Conservation (phyloP, 768 basidiomycete species). For the Xerocomellus dryophilus region DNA sequence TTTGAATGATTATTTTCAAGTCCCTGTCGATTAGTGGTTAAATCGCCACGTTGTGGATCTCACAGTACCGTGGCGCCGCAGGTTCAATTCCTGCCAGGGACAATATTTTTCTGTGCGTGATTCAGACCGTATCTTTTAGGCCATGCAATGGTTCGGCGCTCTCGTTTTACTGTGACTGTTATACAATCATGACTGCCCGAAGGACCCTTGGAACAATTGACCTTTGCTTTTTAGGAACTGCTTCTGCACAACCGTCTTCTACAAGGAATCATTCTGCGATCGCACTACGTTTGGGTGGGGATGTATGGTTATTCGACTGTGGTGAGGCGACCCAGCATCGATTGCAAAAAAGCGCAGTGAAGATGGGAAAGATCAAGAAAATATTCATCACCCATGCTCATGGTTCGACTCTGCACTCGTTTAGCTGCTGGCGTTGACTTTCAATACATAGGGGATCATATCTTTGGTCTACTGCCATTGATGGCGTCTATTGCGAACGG, state of each 20-base stretch:
- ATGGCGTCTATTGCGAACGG: conserved; percentile 72
- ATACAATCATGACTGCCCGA: conserved; percentile 17
- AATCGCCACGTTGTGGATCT: conserved; percentile 41
- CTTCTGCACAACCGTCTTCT: conserved; percentile 75
- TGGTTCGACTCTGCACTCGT: conserved; percentile 41
- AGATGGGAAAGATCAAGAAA: conserved; percentile 76
- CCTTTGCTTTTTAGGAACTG: conserved; percentile 77
- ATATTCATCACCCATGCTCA: conserved; percentile 90
- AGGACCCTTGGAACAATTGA: conserved; percentile 38
- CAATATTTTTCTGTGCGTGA: conserved; percentile 15
- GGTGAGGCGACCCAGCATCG: conserved; percentile 83
- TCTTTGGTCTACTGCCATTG: conserved; percentile 70
- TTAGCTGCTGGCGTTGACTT: background rate
- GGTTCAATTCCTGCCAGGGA: conserved; percentile 38
- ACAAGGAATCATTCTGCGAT: conserved; percentile 78
- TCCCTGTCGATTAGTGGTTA: conserved; percentile 44
- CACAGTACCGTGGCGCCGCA: conserved; percentile 37
- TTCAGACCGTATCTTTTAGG: too few relatives aligned
- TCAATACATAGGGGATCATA: conserved; percentile 65
- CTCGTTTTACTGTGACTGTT: background rate
- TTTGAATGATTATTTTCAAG: conserved; percentile 7
- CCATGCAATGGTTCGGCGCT: too few relatives aligned
- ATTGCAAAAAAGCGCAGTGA: conserved; percentile 67
- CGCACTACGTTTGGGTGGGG: conserved; percentile 59
- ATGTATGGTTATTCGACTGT: conserved; percentile 85